phyloP scores from a whole-genome alignment of 2,329 filamentous ascomycete genomes.

The Immersiporthe knoxdaviesiana region DNA sequence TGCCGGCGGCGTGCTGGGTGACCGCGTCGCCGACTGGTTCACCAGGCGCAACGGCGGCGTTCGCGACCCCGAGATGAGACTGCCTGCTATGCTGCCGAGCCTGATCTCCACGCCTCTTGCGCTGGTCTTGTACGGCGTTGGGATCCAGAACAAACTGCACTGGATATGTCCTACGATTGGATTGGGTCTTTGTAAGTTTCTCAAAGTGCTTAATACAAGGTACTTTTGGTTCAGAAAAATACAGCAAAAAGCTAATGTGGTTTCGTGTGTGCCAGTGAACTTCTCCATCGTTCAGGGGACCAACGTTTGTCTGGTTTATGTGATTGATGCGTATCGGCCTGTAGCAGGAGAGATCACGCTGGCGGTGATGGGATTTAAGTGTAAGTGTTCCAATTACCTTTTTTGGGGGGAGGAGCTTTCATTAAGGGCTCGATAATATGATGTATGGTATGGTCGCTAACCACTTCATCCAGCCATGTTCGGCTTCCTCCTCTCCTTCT shows the following conservation, averaged over 20 bases:
- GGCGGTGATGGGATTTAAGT: constrained; percentile 59
- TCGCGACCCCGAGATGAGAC: constrained; percentile 63
- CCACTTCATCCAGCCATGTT: constrained; percentile 48
- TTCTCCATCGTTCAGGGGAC: constrained; percentile 60
- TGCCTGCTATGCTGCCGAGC: constrained; percentile 56
- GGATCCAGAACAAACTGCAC: constrained; percentile 49
- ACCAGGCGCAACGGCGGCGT: constrained; percentile 59
- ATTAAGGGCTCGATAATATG: too few relatives aligned
- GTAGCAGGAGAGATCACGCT: constrained; percentile 60
- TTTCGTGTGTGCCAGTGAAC: constrained; percentile 44
- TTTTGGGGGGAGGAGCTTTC: too few relatives aligned
- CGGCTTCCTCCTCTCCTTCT: constrained; percentile 62
- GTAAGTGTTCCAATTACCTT: too few relatives aligned
- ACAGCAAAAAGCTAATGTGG: not conserved
- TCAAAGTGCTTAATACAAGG: too few relatives aligned
- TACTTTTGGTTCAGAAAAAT: too few relatives aligned
- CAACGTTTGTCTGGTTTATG: constrained; percentile 60
- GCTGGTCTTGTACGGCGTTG: constrained; percentile 51
- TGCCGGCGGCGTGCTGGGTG: constrained; percentile 51
- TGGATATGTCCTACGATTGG: constrained; percentile 62
- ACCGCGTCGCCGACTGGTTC: constrained; percentile 52
- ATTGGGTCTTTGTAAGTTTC: constrained; percentile 54
- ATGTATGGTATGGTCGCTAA: not conserved
- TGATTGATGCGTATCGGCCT: constrained; percentile 60
- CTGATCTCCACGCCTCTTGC: constrained; percentile 53